phyloP scores from a whole-genome alignment of 2,329 filamentous ascomycete genomes.

The Podosphaera xanthii region DNA sequence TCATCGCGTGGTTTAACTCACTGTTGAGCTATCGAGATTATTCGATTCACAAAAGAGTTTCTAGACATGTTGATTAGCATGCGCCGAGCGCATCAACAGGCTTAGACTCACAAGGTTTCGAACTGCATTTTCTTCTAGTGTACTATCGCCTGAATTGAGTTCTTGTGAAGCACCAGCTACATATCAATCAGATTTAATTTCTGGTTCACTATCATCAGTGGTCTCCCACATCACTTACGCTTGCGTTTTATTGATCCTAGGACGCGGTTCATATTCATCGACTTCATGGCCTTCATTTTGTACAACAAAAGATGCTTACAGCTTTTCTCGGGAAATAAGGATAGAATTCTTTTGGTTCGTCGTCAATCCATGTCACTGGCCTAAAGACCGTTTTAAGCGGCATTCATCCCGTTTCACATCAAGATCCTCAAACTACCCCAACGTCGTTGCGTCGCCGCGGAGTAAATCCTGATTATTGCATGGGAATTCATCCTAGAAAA shows the following conservation, averaged over 20 bases:
- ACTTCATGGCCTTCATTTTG: constrained; percentile 17
- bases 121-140: constrained; percentile 42
- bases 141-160: constrained; percentile 22
- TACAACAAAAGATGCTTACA: too few species aligned
- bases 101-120: constrained; percentile 37
- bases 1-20: constrained; percentile 17
- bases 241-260: constrained; percentile 15
- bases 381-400: too few species aligned
- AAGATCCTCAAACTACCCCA: too few species aligned
- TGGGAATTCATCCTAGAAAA: too few species aligned
- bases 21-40: constrained; percentile 27
- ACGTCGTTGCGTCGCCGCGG: too few species aligned
- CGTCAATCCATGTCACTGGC: too few species aligned
- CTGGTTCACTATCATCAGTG: not conserved
- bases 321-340: too few species aligned
- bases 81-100: not conserved
- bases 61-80: constrained; percentile 20
- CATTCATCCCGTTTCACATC: too few species aligned
- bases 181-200: not conserved
- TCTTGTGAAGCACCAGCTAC: constrained; percentile 5
- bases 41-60: constrained; percentile 64
- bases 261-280: constrained; percentile 16
- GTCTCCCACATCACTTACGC: constrained; percentile 5
- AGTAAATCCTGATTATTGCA: too few species aligned
- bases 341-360: too few species aligned